A percentile compares a stretch with the other conserved stretches of the same genome.
Conservation (phyloP, 345 rosid genomes). For the Populus pruinosa region DNA sequence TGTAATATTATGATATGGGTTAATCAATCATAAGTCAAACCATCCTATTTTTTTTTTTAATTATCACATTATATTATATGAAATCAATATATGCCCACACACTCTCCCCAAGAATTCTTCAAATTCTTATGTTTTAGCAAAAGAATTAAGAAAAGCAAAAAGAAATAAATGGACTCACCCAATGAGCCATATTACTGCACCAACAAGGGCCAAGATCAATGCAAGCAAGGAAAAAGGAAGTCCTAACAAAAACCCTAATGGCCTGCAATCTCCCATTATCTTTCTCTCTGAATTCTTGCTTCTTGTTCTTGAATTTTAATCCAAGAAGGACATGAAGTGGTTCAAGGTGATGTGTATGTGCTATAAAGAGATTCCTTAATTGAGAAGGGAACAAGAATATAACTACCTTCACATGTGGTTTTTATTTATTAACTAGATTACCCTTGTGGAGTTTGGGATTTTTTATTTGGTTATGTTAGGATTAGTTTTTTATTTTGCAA, state of each 20-base stretch:
- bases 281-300: not conserved
- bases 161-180: slow-evolving; percentile 15
- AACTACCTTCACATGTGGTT: not conserved
- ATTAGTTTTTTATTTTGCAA: not conserved
- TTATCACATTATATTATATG: not conserved
- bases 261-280: slow-evolving; percentile 30
- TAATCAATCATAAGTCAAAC: not conserved
- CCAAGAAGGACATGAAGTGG: not conserved
- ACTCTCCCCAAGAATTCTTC: not conserved
- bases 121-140: not conserved
- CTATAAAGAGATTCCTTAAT: not conserved
- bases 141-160: not conserved
- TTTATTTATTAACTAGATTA: not conserved
- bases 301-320: not conserved
- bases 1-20: not conserved
- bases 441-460: not conserved
- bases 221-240: slow-evolving; percentile 34
- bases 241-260: slow-evolving; percentile 31
- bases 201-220: slow-evolving; percentile 24
- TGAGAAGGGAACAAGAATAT: not conserved
- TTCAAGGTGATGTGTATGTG: not conserved
- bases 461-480: not conserved
- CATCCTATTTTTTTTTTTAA: not conserved
- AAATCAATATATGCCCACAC: too few species aligned
- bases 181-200: slow-evolving; percentile 26